Evolutionary conservation across 768 basidiomycete genomes (phyloP), one percentile per base, ranked within the genome.

Genomic region (Boletus rubropictus): DNA sequence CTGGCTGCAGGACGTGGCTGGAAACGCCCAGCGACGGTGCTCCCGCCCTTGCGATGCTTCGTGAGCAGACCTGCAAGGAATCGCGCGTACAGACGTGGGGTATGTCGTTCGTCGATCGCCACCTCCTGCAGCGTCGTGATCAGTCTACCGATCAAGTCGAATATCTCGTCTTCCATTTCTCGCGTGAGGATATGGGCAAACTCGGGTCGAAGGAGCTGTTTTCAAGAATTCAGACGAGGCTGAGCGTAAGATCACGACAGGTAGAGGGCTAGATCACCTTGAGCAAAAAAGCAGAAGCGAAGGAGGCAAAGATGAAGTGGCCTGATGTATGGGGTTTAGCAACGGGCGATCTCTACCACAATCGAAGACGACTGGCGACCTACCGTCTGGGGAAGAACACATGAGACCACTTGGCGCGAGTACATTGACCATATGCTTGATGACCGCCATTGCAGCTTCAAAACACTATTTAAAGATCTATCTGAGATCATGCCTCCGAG

Each of bases 261-360:
- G 17, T 8, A 22, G 8, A 34, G 1, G 3, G n/a, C n/a, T n/a
- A 5, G 20, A 3, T 9, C 41, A 85, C 85, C 76, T 89, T 89
- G 53, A 89, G 77, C 44, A 90, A 69, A 69, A 89, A 90, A 1
- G 87, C 88, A 21, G 84, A 86, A 1, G 88, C 87, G 59, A 90
- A 90, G 1, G 85, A 78, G 3, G 82, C 78, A 57, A 89, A 89
- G 27, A 89, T 74, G 52, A 89, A 89, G 59, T 87, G 81, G 3
- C 83, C 83, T 82, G 6, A 45, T 5, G 17, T 1, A 25, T 12
- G 11, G n/a, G 17, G 33, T 49, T 41, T 10, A 48, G 36, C 5
- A 27, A 44, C n/a, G 20, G 15, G 29, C 7, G 10, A 35, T 15
- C 4, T 2, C 3, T 9, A 14, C 20, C 12, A 31, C 15, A 32